Base-by-base conservation (phyloP, 768 basidiomycete species). In the Pisolithus tinctorius region DNA sequence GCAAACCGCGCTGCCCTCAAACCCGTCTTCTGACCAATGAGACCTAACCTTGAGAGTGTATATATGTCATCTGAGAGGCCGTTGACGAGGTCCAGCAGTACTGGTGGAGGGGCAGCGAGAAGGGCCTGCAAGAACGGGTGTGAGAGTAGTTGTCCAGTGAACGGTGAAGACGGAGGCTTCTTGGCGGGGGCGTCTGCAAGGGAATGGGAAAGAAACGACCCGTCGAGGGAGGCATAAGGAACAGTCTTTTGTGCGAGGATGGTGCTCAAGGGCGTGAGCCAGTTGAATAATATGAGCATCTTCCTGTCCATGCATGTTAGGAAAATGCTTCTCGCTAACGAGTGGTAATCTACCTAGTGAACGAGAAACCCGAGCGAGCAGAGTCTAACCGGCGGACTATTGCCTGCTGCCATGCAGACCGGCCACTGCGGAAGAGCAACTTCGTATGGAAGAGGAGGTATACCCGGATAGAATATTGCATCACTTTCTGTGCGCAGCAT, bases 251-350 rank as follows among this genome's bases (percentile, higher is more conserved):
- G 85, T 4, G 82, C 80, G 63, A 80, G 76, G 49, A 93, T 79
- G 20, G 79, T 73, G 45, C 82, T 83, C 59, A 92, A 68, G 8
- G 90, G 90, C 1, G 78, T 71, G 49, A 93, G 68, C 90, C 90
- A 93, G 69, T 90, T 88, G 75, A 91, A 88, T 41, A 93, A 71
- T 48, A 93, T 71, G 36, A 93, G 75, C 51, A 83, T 77, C 72
- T 89, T 90, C 69, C 90, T 93, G 64, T 38, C 4, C 39, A 8
- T 14, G 48, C 47, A 14, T 46, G 30, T 45, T 55, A 43, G 56
- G 54, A 40, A 47, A 10, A 27, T 8, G 30, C 37, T 30, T 27
- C n/a, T 36, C 23, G 45, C 17, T 40, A 10, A 37, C 8, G 13
- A 45, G n/a, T 37, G 17, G 41, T 42, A 40, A 62, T 65, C 41